A percentile compares a stretch with the other conserved stretches of the same genome.
Evolutionary conservation across 805 yeast genomes (phyloP).

Genomic region (Ogataea angusta): DNA sequence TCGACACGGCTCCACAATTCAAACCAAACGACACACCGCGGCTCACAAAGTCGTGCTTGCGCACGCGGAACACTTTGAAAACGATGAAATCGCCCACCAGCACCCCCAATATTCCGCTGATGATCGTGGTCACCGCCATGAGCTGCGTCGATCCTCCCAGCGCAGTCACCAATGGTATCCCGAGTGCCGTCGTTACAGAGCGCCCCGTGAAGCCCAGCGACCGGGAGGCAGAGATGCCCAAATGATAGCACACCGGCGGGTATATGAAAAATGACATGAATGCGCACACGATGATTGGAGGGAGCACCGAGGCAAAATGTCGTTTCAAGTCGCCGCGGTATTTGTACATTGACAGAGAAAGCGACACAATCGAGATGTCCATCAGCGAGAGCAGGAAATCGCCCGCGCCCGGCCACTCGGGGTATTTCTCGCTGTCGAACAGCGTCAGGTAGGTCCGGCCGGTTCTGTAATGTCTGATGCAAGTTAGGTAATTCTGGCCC

Average conservation of each 20-base stretch:
- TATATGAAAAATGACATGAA: constrained; percentile 61
- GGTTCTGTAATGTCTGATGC: constrained; percentile 57
- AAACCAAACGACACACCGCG: constrained; percentile 75
- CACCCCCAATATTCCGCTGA: constrained; percentile 76
- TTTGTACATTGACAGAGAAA: constrained; percentile 74
- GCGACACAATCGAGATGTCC: constrained; percentile 74
- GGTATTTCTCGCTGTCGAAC: constrained; percentile 40
- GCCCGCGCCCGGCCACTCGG: constrained; percentile 74
- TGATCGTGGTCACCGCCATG: constrained; percentile 75
- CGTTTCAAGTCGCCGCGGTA: constrained; percentile 60
- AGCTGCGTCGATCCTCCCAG: constrained; percentile 66
- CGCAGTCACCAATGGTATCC: constrained; percentile 67
- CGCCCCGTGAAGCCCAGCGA: constrained; percentile 77
- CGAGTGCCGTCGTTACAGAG: constrained; percentile 75
- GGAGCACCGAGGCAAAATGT: constrained; percentile 56
- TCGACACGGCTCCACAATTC: constrained; percentile 80
- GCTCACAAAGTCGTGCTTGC: constrained; percentile 64
- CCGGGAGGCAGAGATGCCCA: constrained; percentile 59
- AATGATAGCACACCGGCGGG: constrained; percentile 62
- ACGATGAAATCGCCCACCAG: constrained; percentile 57
- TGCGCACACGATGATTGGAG: constrained; percentile 56
- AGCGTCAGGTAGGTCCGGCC: constrained; percentile 63
- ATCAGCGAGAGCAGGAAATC: constrained; percentile 66
- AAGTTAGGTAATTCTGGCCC: constrained; percentile 46
- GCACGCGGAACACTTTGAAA: constrained; percentile 42